phyloP scores from a whole-genome alignment of 140 eudicot genomes.

The Flaveria floridana region DNA sequence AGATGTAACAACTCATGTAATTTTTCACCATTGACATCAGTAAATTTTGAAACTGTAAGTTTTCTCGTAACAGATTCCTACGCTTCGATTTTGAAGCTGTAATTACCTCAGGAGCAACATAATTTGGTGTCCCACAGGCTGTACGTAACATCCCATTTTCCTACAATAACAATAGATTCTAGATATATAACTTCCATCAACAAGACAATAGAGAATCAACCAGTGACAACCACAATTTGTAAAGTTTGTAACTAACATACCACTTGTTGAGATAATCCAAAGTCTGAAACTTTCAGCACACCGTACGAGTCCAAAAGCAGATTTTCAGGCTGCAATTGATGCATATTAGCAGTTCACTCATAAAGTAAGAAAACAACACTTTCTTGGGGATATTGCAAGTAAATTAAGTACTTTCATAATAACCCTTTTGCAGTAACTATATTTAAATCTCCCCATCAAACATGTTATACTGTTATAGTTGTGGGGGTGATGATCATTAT shows the following conservation, averaged over 20 bases:
- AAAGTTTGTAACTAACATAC: constrained; percentile 34
- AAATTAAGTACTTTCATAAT: not conserved
- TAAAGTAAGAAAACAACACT: not conserved
- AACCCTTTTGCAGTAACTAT: not conserved
- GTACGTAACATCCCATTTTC: constrained; percentile 88
- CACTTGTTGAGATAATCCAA: constrained; percentile 91
- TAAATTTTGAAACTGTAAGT: too few relatives aligned
- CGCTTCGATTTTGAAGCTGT: constrained; percentile 2
- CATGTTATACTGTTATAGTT: not conserved
- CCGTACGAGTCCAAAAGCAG: constrained; percentile 74
- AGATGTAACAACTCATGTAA: constrained; percentile 12
- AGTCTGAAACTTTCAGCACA: constrained; percentile 82
- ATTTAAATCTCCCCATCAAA: too few relatives aligned
- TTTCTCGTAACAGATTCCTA: not conserved
- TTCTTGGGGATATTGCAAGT: not conserved
- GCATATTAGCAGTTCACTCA: not conserved
- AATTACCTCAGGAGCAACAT: constrained; percentile 95
- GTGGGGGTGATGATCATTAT: not conserved
- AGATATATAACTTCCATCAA: not conserved
- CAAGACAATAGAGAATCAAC: not conserved
- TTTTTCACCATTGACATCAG: not conserved
- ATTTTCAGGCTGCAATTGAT: constrained; percentile 74
- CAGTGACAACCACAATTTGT: not conserved
- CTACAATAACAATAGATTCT: constrained; percentile 34
- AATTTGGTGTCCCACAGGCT: constrained; percentile 94